Conservation (phyloP, 2,329 filamentous ascomycete species). For the Anisogramma anomala region DNA sequence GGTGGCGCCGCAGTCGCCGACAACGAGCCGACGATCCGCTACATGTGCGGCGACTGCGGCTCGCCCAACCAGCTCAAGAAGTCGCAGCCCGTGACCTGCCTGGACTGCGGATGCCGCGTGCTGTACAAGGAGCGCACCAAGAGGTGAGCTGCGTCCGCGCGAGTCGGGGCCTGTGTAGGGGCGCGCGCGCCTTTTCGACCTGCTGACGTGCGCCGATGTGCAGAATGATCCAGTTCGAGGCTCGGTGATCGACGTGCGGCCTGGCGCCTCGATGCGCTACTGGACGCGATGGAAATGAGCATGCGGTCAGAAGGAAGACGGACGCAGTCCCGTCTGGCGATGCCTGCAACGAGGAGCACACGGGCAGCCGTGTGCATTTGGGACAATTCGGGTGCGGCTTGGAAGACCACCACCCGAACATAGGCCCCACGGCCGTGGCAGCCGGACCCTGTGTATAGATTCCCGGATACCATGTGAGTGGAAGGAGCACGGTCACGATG, state of each 20-base stretch:
- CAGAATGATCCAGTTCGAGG: slow-evolving; percentile 98
- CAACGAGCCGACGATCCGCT: slow-evolving; percentile 49
- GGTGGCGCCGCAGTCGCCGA: slow-evolving; percentile 31
- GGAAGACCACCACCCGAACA: neutral
- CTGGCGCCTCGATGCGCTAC: neutral
- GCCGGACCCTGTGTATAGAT: neutral
- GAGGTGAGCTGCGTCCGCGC: slow-evolving; percentile 49
- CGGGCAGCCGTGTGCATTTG: neutral
- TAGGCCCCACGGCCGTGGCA: neutral
- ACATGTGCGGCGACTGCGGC: slow-evolving; percentile 77
- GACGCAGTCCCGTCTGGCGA: neutral
- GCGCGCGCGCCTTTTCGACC: no score
- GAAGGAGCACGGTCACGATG: slow-evolving; percentile 2
- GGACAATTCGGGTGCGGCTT: neutral
- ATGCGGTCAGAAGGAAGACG: neutral
- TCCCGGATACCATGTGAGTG: neutral
- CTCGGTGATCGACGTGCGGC: slow-evolving; percentile 44
- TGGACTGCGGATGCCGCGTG: slow-evolving; percentile 88
- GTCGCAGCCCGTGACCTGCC: slow-evolving; percentile 73
- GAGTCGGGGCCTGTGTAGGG: slow-evolving; percentile 6
- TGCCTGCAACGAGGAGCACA: neutral
- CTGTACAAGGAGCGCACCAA: slow-evolving; percentile 97
- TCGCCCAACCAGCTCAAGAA: slow-evolving; percentile 63
- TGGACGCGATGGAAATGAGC: neutral
- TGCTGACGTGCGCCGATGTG: slow-evolving; percentile 15